Evolutionary conservation across 371 early-diverging fungal genomes (phyloP).

Genomic region (Mortierella sp.): DNA sequence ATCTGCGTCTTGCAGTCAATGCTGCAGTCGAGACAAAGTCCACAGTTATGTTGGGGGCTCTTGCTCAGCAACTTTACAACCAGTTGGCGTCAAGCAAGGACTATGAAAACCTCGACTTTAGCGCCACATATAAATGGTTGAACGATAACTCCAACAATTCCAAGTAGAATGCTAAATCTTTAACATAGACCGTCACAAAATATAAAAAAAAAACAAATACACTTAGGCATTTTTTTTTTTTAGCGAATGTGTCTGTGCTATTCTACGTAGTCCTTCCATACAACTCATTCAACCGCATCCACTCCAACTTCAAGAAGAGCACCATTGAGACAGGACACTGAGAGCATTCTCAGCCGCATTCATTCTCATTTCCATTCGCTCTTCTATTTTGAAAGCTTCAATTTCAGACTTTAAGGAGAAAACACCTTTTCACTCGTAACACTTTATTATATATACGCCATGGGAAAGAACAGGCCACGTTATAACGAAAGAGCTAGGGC

Average conservation of each 20-base stretch:
- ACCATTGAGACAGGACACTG: background rate
- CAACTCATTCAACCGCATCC: background rate
- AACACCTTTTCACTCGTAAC: background rate
- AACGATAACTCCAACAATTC: constrained; percentile 37
- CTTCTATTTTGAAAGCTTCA: background rate
- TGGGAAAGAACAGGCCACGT: constrained; percentile 73
- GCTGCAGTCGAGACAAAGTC: constrained; percentile 87
- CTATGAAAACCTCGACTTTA: constrained; percentile 78
- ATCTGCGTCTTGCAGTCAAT: constrained; percentile 89
- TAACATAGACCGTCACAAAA: background rate
- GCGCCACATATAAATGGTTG: constrained; percentile 82
- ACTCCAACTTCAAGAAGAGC: background rate
- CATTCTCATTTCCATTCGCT: background rate
- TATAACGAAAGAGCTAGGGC: constrained; percentile 72
- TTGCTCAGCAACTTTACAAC: constrained; percentile 87
- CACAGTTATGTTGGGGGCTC: constrained; percentile 79
- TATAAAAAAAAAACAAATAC: background rate
- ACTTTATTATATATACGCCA: constrained; percentile 23
- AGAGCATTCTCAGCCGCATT: background rate
- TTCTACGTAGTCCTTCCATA: background rate
- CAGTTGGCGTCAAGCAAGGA: constrained; percentile 68
- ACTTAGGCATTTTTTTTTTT: constrained; percentile 21
- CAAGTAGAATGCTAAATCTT: no score
- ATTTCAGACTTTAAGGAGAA: background rate
- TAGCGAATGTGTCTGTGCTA: background rate